A percentile compares a stretch with the other conserved stretches of the same genome.
Conservation (phyloP, 139 green algal species). For the Spirogloea muscicola region DNA sequence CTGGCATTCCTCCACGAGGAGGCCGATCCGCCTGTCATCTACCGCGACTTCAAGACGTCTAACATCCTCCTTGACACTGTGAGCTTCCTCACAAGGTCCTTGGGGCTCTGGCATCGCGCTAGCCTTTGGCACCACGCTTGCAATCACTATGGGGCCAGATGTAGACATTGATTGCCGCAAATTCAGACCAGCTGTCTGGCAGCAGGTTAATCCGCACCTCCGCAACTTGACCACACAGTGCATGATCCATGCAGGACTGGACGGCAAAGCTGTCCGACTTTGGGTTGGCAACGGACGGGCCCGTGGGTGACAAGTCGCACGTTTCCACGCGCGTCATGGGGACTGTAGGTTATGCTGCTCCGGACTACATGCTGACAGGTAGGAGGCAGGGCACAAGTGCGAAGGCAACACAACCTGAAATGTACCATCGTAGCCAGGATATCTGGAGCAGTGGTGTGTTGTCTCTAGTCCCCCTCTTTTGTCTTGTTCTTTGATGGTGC, state of each 20-base stretch:
- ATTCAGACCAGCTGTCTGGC: background rate
- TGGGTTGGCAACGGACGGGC: conserved; percentile 46
- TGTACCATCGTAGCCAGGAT: too few species aligned
- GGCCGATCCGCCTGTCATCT: conserved; percentile 6
- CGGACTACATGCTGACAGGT: conserved; percentile 52
- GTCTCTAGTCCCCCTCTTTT: background rate
- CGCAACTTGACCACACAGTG: too few species aligned
- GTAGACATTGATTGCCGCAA: background rate
- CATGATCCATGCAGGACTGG: conserved; percentile 35
- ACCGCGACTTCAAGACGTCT: conserved; percentile 22
- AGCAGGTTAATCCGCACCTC: too few species aligned
- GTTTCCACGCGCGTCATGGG: conserved; percentile 45
- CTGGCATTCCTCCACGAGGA: conserved; percentile 19
- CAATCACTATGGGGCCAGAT: background rate
- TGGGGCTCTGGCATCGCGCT: background rate
- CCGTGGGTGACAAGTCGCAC: conserved; percentile 14
- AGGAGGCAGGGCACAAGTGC: background rate
- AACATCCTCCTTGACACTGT: conserved; percentile 11
- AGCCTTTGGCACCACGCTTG: background rate
- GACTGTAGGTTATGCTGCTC: conserved; percentile 57
- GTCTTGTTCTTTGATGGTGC: background rate
- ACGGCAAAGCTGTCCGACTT: conserved; percentile 56
- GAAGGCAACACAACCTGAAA: too few species aligned
- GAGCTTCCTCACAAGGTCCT: background rate
- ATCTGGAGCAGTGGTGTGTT: too few species aligned